These are phyloP conservation scores for Diaporthe aspalathi DNA, from an alignment of 2,329 filamentous ascomycete genomes.

Conservation along the genomic window DNA sequence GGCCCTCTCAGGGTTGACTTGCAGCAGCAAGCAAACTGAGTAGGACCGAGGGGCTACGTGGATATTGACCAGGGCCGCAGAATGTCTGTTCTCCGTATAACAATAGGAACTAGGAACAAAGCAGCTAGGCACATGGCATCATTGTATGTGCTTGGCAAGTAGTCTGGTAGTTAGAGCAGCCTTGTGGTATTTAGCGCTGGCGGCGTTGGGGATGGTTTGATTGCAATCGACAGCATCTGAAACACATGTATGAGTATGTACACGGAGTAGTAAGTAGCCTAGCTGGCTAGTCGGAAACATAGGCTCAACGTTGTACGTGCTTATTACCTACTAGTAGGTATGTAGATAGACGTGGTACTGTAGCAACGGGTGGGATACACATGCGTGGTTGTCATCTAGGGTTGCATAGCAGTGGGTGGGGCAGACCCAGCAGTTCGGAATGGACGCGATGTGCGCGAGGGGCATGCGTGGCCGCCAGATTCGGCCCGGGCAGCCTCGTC, in stretches of 20 bases:
- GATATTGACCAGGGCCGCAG: background rate
- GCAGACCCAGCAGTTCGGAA: background rate
- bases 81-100: background rate
- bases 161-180: background rate
- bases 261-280: no score
- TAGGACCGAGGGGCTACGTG: no score
- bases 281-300: no score
- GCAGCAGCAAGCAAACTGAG: no score
- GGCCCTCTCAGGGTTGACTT: no score
- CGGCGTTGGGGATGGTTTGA: background rate
- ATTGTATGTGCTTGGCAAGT: background rate
- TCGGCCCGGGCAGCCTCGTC: no score
- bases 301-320: background rate
- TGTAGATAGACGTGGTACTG: background rate
- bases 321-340: no score
- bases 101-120: background rate
- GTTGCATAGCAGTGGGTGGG: background rate
- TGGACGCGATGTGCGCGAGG: background rate
- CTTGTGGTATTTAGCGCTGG: background rate
- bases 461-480: no score
- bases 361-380: slow-evolving; percentile 19
- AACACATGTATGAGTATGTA: background rate
- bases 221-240: slow-evolving; percentile 28
- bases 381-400: background rate
- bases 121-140: background rate